Evolutionary conservation across 805 yeast genomes (phyloP).

Genomic region (Lipomyces starkeyi): DNA sequence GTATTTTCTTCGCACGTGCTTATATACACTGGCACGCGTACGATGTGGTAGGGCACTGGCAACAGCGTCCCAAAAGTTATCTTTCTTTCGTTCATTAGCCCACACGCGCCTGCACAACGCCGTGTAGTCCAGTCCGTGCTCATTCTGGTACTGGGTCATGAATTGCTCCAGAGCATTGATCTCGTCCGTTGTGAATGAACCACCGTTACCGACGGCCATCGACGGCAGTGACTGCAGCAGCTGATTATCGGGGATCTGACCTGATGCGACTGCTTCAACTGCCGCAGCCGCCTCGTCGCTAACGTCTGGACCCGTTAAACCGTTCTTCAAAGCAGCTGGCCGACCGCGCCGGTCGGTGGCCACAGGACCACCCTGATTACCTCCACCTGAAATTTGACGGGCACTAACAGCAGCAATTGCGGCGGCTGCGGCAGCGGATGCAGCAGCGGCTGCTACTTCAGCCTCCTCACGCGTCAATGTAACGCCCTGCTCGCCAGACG

Average conservation of each 20-base stretch:
- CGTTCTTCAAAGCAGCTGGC: background rate
- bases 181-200: conserved; percentile 68
- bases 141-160: conserved; percentile 68
- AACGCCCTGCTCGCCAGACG: conserved; percentile 17
- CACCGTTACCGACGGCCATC: conserved; percentile 37
- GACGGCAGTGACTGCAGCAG: conserved; percentile 1
- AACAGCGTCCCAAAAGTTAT: conserved; percentile 85
- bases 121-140: conserved; percentile 65
- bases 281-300: conserved; percentile 20
- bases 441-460: conserved; percentile 31
- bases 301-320: background rate
- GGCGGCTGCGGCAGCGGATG: conserved; percentile 29
- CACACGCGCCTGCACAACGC: conserved; percentile 85
- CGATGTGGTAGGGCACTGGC: conserved; percentile 82
- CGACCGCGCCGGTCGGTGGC: background rate
- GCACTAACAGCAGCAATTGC: conserved; percentile 21
- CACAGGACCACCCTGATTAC: background rate
- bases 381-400: background rate
- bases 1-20: conserved; percentile 88
- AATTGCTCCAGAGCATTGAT: conserved; percentile 72
- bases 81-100: conserved; percentile 83
- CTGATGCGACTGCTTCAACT: conserved; percentile 5
- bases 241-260: background rate
- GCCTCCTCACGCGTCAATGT: conserved; percentile 29
- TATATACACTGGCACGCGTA: conserved; percentile 87